Conservation (phyloP, 2,329 filamentous ascomycete genomes). For the Aspergillus eucalypticola region DNA sequence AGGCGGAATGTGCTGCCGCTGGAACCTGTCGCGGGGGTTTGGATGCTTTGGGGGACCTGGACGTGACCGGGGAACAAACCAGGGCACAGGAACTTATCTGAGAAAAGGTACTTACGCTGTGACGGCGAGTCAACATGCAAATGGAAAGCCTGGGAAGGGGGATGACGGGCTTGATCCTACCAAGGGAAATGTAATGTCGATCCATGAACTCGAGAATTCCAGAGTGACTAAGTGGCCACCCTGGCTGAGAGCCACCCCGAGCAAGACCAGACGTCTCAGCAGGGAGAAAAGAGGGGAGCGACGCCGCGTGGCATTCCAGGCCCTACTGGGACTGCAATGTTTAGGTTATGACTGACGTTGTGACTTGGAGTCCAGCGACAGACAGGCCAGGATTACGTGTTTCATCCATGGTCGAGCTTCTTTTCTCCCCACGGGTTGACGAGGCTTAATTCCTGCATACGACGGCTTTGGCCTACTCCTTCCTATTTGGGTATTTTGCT, state of each 20-base stretch:
- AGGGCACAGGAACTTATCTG: not conserved
- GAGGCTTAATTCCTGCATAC: not conserved
- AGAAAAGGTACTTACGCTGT: not conserved
- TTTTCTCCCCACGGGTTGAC: constrained; percentile 2
- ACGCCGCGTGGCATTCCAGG: constrained; percentile 1
- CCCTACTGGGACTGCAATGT: not conserved
- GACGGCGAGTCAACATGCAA: not conserved
- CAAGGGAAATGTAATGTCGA: not conserved
- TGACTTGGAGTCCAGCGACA: not conserved
- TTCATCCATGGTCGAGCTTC: not conserved
- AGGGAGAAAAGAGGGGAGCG: not conserved
- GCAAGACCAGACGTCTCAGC: not conserved
- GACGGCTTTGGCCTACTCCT: not conserved
- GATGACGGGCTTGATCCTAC: not conserved
- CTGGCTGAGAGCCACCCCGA: not conserved
- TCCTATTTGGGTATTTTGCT: not conserved
- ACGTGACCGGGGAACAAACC: not conserved
- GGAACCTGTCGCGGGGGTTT: not conserved
- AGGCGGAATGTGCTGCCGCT: not conserved
- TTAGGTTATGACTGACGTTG: constrained; percentile 6
- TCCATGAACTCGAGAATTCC: constrained; percentile 2
- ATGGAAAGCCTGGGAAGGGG: not conserved
- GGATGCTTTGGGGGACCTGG: not conserved
- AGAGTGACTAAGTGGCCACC: constrained; percentile 3
- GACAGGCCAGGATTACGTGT: not conserved